Percentiles rank a stretch among this genome's conserved stretches.
Evolutionary conservation across 2,329 filamentous ascomycete genomes (phyloP).

Genomic region (Ophiosphaerella herpotricha): DNA sequence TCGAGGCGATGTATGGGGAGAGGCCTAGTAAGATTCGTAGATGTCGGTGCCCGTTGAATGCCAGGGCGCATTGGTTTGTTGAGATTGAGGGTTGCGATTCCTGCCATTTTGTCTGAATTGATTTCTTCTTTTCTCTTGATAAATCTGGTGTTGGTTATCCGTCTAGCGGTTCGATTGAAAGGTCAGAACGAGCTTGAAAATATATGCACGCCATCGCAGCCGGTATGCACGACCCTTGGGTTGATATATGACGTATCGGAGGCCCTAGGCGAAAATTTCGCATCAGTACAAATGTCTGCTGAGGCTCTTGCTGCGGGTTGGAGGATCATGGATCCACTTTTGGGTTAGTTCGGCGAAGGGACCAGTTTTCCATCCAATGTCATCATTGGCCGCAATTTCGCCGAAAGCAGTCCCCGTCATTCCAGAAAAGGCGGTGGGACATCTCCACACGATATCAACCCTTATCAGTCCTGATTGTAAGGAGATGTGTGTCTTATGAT

Average conservation of each 20-base stretch:
- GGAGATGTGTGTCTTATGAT: not conserved
- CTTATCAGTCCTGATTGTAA: not conserved
- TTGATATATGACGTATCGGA: slow-evolving; percentile 31
- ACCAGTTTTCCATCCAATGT: slow-evolving; percentile 25
- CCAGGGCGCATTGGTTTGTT: slow-evolving; percentile 29
- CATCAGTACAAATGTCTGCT: slow-evolving; percentile 23
- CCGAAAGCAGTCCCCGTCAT: slow-evolving; percentile 15
- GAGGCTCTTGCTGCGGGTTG: slow-evolving; percentile 26
- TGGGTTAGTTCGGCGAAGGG: not conserved
- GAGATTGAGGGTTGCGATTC: slow-evolving; percentile 31
- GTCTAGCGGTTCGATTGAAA: slow-evolving; percentile 13
- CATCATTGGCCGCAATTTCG: slow-evolving; percentile 19
- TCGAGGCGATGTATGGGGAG: slow-evolving; percentile 37
- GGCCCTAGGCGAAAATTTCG: slow-evolving; percentile 35
- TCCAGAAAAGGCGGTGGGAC: slow-evolving; percentile 22
- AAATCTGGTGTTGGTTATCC: slow-evolving; percentile 1
- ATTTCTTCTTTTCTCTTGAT: slow-evolving; percentile 1
- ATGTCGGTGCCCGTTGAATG: slow-evolving; percentile 32
- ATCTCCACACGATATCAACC: slow-evolving; percentile 7
- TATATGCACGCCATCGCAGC: slow-evolving; percentile 8
- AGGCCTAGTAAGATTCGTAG: slow-evolving; percentile 30
- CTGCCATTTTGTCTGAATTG: slow-evolving; percentile 13
- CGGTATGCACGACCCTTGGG: slow-evolving; percentile 16
- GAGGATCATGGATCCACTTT: slow-evolving; percentile 15
- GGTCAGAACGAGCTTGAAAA: not conserved